Evolutionary conservation across 2,329 filamentous ascomycete species (phyloP), one percentile per base, ranked within the genome.

Genomic region (Arachnopeziza araneosa): DNA sequence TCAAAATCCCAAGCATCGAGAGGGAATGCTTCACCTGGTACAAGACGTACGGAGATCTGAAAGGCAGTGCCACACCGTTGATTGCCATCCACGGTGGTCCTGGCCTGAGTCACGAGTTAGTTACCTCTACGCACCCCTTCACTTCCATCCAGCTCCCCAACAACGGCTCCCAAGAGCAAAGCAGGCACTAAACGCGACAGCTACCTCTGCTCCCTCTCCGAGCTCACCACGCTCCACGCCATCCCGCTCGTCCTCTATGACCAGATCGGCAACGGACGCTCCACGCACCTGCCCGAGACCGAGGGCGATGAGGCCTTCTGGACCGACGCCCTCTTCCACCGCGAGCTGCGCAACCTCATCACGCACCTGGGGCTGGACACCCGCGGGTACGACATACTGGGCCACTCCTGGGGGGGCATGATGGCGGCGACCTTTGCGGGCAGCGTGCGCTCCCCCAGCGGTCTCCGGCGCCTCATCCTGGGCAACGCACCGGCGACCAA

Each of bases 401-500:
- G 80, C 1, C 78, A 82, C 30, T 78, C 75, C 10, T 83, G 80
- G 80, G 80, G 81, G 14, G 81, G 78, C 0, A 80, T 83, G 77
- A 69, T 83, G 0, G 78, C 71, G 0, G 73, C 72, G 0, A 68
- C 74, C 22, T 81, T 75, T 68, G 78, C 78, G 0, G 71, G 73
- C 3, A 68, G 68, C 14, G 71, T 70, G 26, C 36, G 6, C 6
- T 19, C 36, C 12, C 73, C 72, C 5, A 54, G 59, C n/a, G 74
- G 75, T 0, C 63, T 79, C 26, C 66, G 70, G 7, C 75, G 73
- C 57, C 65, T 79, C 2, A 67, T 79, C 22, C 58, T 77, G 12
- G 64, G 67, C 2, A 68, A 70, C 56, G 61, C 67, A 3, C 67
- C 69, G 0, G 65, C 68, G 9, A 67, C 62, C 50, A 71, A 71